Evolutionary conservation across 352 stramenopile species (phyloP), one percentile per base, ranked within the genome.

Genomic region (Globisporangium cederbergense): DNA sequence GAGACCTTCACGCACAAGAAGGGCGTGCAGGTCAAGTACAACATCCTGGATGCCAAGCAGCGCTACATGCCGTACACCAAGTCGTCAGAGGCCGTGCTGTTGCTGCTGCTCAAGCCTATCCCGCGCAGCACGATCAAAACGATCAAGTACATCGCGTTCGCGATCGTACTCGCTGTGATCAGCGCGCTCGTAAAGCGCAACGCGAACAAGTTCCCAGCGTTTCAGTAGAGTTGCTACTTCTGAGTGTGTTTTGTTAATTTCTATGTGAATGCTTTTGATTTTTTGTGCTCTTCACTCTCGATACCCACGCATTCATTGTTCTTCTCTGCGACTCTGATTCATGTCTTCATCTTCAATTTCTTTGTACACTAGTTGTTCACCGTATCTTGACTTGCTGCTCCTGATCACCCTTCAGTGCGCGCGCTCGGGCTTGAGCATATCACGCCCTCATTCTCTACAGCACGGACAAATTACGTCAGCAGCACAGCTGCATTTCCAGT

Each of bases 1-100:
- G n/a, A n/a, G n/a, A n/a, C n/a, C n/a, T n/a, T n/a, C n/a, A n/a
- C n/a, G n/a, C n/a, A n/a, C n/a, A n/a, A n/a, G n/a, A n/a, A n/a
- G n/a, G n/a, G n/a, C n/a, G n/a, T n/a, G n/a, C n/a, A n/a, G n/a
- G 5, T 81, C 54, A 87, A 75, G 60, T 82, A 76, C 58, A 76
- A 68, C 56, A 75, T 78, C 51, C 45, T 89, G 45, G 83, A 92
- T 45, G 60, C 83, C 8, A 66, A 71, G 52, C 72, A 86, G 65
- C 76, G 83, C 10, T 92, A 92, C 68, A 76, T 77, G 70, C 83
- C 83, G 32, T 89, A 89, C 75, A 79, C 55, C 47, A 65, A 75
- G 30, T 65, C 69, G 1, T 58, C 51, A 0, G 50, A 76, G 45
- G 64, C 58, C 25, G 57, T 76, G 11, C 62, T 76, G 30, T 22